Evolutionary conservation across 1,284 basidiomycete species (phyloP).

Genomic region (Anthracocystis panici-leucophaei): DNA sequence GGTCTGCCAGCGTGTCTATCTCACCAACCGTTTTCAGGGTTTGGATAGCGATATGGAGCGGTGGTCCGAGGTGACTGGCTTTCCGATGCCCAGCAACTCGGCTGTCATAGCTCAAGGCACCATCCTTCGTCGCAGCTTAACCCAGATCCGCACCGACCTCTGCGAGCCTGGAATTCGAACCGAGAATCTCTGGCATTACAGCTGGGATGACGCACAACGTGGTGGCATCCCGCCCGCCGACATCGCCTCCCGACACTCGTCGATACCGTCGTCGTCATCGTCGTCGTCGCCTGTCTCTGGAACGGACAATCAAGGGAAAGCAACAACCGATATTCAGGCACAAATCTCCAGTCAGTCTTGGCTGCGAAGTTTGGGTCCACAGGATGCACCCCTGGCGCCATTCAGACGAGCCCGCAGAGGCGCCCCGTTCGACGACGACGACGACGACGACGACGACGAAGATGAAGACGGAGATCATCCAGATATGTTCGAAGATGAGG

Average conservation of each 20-base stretch:
- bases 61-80: slow-evolving; percentile 39
- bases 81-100: slow-evolving; percentile 43
- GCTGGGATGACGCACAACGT: slow-evolving; percentile 31
- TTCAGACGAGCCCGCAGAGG: neutral
- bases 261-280: neutral
- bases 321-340: slow-evolving; percentile 1
- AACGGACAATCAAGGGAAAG: neutral
- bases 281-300: neutral
- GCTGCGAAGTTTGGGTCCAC: slow-evolving; percentile 29
- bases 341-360: slow-evolving; percentile 41
- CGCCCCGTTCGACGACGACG: neutral
- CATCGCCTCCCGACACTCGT: neutral
- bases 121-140: slow-evolving; percentile 34
- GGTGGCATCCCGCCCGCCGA: neutral
- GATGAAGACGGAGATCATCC: slow-evolving; percentile 6
- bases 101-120: slow-evolving; percentile 42
- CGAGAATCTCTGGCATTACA: slow-evolving; percentile 43
- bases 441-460: neutral
- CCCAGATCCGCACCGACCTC: slow-evolving; percentile 38
- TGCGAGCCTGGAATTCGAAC: slow-evolving; percentile 47
- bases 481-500: slow-evolving; percentile 20
- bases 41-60: slow-evolving; percentile 40
- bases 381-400: neutral
- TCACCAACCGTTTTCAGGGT: slow-evolving; percentile 46
- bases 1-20: slow-evolving; percentile 44